Percentiles rank a stretch among this genome's conserved stretches.
These are phyloP conservation scores for Tetrapisispora fleetii DNA, from an alignment of 805 yeast species.

Conservation along the genomic window DNA sequence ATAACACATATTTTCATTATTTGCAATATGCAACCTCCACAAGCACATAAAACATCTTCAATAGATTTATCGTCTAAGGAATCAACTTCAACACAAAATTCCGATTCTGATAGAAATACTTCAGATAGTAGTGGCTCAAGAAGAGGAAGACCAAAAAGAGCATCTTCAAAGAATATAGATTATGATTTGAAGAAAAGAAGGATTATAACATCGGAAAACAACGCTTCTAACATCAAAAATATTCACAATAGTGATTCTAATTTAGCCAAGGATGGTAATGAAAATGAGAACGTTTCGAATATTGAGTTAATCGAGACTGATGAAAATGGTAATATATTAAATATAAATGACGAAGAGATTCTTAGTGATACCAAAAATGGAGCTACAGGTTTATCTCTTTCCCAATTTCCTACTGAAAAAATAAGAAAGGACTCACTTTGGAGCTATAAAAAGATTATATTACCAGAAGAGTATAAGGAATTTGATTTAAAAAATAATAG, in stretches of 20 bases:
- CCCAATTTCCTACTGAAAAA: slow-evolving; percentile 53
- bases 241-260: neutral
- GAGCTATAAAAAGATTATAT: slow-evolving; percentile 31
- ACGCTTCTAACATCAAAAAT: neutral
- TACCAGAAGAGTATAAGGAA: slow-evolving; percentile 12
- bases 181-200: slow-evolving; percentile 26
- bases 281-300: neutral
- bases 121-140: neutral
- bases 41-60: neutral
- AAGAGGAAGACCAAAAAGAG: slow-evolving; percentile 19
- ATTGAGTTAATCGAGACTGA: slow-evolving; percentile 7
- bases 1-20: neutral
- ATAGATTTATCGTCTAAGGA: neutral
- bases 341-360: slow-evolving; percentile 32
- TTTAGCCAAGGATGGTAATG: neutral
- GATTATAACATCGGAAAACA: slow-evolving; percentile 21
- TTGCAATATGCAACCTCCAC: neutral
- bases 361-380: slow-evolving; percentile 40
- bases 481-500: slow-evolving; percentile 10
- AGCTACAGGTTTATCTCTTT: slow-evolving; percentile 66
- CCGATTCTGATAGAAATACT: neutral
- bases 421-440: slow-evolving; percentile 47
- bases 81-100: neutral
- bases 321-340: slow-evolving; percentile 14
- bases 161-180: slow-evolving; percentile 24